phyloP scores from a whole-genome alignment of 2,329 filamentous ascomycete genomes.

The Alternaria atra region DNA sequence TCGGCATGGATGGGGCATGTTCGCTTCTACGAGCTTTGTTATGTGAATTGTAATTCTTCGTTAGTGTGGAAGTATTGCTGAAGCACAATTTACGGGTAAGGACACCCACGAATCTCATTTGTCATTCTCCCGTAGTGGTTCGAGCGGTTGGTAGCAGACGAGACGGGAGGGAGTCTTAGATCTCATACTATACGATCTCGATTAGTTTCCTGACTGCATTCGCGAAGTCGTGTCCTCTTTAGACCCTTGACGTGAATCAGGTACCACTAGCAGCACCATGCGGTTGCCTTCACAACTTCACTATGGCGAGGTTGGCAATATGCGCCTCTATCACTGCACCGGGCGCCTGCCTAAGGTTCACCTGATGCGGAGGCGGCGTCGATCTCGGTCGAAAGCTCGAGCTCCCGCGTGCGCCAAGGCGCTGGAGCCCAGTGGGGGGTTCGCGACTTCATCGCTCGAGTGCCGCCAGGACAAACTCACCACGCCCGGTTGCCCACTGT shows the following conservation, averaged over 20 bases:
- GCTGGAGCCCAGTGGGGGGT: slow-evolving; percentile 35
- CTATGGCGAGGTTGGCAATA: not conserved
- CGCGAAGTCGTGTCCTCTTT: not conserved
- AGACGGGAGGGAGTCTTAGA: slow-evolving; percentile 6
- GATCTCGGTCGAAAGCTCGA: slow-evolving; percentile 34
- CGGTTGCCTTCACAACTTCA: not conserved
- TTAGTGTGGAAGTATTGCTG: slow-evolving; percentile 1
- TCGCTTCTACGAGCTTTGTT: slow-evolving; percentile 13
- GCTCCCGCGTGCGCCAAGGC: slow-evolving; percentile 38
- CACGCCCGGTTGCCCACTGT: slow-evolving; percentile 26
- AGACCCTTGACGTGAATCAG: not conserved
- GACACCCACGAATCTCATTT: slow-evolving; percentile 44
- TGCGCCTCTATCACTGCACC: slow-evolving; percentile 1
- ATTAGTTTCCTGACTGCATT: not conserved
- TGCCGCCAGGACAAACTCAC: slow-evolving; percentile 26
- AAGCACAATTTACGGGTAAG: slow-evolving; percentile 16
- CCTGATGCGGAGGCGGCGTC: slow-evolving; percentile 24
- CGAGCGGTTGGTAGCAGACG: slow-evolving; percentile 7
- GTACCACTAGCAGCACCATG: not conserved
- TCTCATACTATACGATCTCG: slow-evolving; percentile 5
- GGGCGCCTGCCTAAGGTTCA: slow-evolving; percentile 17
- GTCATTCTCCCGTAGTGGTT: slow-evolving; percentile 23
- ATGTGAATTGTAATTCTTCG: slow-evolving; percentile 17
- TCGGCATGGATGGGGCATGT: slow-evolving; percentile 6
- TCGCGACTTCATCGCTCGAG: slow-evolving; percentile 39